Base-by-base conservation (phyloP, 2,329 filamentous ascomycete species). In the Colletotrichum agaves region DNA sequence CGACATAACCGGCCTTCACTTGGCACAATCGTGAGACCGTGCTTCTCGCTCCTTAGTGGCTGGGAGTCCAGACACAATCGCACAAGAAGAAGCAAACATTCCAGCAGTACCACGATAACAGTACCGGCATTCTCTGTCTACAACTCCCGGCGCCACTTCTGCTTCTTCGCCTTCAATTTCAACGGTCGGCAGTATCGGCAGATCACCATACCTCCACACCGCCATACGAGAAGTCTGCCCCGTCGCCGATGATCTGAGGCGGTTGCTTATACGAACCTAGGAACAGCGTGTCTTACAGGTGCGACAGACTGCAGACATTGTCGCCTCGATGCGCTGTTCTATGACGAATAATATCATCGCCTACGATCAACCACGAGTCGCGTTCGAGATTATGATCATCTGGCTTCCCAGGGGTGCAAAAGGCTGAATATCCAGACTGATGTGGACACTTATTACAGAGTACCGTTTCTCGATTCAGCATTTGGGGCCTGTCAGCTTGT, bases 81-180 rank as follows among this genome's bases (percentile, higher is more conserved):
- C 60, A 67, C 60, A 27, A 67, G 37, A n/a, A 65, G 37, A 60
- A 65, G 64, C 61, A 68, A 68, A 60, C 53, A 60, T 60, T 55
- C 41, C 53, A 60, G 47, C 55, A 47, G 47, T 64, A 47, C 41
- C 53, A 67, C 46, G 60, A 67, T 64, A 41, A 27, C 27, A 27
- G 15, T 55, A 37, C 39, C 13, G 61, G 19, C 31, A 31, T 37
- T 37, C 12, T 41, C n/a, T 31, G 50, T 27, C 27, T 19, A 17
- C 31, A 19, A 8, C 41, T 46, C 23, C 27, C 55, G 41, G 23
- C 23, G 27, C 55, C 15, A 31, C 31, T 33, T n/a, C 27, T 60
- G 19, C 47, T 65, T 49, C 47, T 27, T 44, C 33, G 33, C 46
- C 27, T 35, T 52, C 37, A 23, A 33, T 23, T 37, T 33, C 23